phyloP scores from a whole-genome alignment of 2,329 filamentous ascomycete species.

The Cercospora sojina region DNA sequence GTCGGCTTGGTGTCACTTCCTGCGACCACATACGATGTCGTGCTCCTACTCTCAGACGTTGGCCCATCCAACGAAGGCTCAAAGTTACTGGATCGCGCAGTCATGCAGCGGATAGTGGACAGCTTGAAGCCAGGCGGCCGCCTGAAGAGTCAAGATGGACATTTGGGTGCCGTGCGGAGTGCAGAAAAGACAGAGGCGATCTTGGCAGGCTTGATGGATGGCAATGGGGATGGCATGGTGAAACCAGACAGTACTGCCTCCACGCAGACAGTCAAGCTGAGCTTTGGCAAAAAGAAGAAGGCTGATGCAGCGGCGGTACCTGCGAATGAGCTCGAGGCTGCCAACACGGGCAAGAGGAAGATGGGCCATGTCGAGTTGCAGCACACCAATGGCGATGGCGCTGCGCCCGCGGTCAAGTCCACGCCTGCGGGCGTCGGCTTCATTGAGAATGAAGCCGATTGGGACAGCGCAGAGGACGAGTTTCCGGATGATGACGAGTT shows the following conservation, averaged over 20 bases:
- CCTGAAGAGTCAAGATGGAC: slow-evolving; percentile 67
- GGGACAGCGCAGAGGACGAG: slow-evolving; percentile 52
- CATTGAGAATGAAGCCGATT: slow-evolving; percentile 62
- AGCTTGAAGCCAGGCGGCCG: slow-evolving; percentile 69
- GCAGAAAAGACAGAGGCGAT: slow-evolving; percentile 74
- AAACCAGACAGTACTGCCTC: slow-evolving; percentile 51
- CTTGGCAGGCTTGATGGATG: slow-evolving; percentile 69
- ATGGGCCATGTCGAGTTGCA: slow-evolving; percentile 32
- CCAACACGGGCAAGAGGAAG: slow-evolving; percentile 37
- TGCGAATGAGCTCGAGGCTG: slow-evolving; percentile 37
- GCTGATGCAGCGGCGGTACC: slow-evolving; percentile 44
- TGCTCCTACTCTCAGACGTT: slow-evolving; percentile 79
- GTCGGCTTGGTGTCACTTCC: slow-evolving; percentile 78
- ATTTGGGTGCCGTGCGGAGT: slow-evolving; percentile 48
- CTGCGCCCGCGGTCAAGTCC: slow-evolving; percentile 39
- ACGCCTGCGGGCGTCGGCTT: slow-evolving; percentile 63
- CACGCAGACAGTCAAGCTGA: slow-evolving; percentile 49
- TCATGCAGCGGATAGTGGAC: slow-evolving; percentile 68
- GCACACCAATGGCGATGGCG: slow-evolving; percentile 43
- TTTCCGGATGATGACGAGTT: slow-evolving; percentile 39
- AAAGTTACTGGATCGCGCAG: slow-evolving; percentile 63
- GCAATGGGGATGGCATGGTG: slow-evolving; percentile 63
- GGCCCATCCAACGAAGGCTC: slow-evolving; percentile 64
- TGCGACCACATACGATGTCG: slow-evolving; percentile 72
- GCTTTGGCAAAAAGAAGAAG: slow-evolving; percentile 62